Evolutionary conservation across 2,329 filamentous ascomycete genomes (phyloP), one percentile per base, ranked within the genome.

Genomic region (Annulohypoxylon truncatum): DNA sequence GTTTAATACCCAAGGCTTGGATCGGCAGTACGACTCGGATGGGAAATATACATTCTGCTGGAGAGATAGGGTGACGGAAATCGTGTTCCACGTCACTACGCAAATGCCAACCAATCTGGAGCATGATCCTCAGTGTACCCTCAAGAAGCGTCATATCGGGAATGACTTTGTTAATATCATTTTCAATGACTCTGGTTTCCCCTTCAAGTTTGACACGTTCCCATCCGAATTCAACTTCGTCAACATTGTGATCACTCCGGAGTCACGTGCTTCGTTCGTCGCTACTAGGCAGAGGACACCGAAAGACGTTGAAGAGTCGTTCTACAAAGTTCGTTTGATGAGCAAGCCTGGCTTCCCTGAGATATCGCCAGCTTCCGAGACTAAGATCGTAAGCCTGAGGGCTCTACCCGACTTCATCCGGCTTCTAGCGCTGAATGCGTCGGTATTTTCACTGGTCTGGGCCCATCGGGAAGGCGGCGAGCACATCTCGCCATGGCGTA

Each of bases 111-210:
- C 93, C 8, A 87, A 96, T 75, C 82, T 90, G 12, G 89, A 93
- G 57, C 85, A 88, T 28, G 94, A 97, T 73, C 87, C 91, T 8
- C 85, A 88, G 67, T 93, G 91, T 75, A 89, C 90, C 67, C 86
- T 89, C 77, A 99, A 99, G 82, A 99, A 99, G 80, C 87, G 90
- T 2, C 96, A 98, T 75, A 96, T 98, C 66, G 96, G 96, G 62
- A 99, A 99, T 76, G 96, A 98, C 78, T 97, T 93, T 77, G 96
- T 99, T 76, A 98, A 97, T 77, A 97, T 99, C 72, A 91, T 99
- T 62, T 99, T 96, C 85, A 99, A 99, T 77, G 93, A 97, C 74
- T 97, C 94, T 1, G 95, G 96, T n/a, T 79, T 90, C 50, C 91
- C 92, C 0, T 98, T 97, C 81, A 86, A 87, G 57, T 97, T 97